A percentile compares a stretch with the other conserved stretches of the same genome.
Conservation (phyloP, 2,329 filamentous ascomycete species). For the Pyrenochaeta sp. region DNA sequence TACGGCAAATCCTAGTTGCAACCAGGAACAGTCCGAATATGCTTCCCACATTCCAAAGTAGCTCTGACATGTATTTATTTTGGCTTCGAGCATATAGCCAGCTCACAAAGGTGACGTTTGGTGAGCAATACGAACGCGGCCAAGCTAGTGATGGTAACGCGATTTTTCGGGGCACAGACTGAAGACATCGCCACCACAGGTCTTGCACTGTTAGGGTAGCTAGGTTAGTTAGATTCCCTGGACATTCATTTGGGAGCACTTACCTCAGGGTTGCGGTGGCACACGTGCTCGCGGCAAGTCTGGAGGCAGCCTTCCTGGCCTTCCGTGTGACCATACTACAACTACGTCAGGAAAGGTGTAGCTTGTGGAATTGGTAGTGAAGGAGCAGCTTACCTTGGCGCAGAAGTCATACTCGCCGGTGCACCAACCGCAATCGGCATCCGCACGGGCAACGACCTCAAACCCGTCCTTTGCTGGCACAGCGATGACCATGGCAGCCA, state of each 20-base stretch:
- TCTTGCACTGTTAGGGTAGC: constrained; percentile 4
- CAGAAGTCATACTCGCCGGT: constrained; percentile 15
- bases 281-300: constrained; percentile 26
- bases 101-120: too few relatives aligned
- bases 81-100: too few relatives aligned
- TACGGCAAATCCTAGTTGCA: not conserved
- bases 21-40: not conserved
- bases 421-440: constrained; percentile 13
- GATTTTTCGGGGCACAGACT: constrained; percentile 9
- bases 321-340: constrained; percentile 19
- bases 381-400: constrained; percentile 7
- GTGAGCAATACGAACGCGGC: not conserved
- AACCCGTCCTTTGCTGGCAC: not conserved
- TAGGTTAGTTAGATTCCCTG: not conserved
- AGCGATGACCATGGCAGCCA: not conserved
- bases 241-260: not conserved
- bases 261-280: constrained; percentile 11
- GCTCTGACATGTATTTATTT: too few relatives aligned
- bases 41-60: not conserved
- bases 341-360: not conserved
- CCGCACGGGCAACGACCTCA: not conserved
- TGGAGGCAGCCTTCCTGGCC: constrained; percentile 17
- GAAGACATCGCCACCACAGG: constrained; percentile 3
- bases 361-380: not conserved
- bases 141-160: constrained; percentile 1